These are phyloP conservation scores for Zychaea mexicana DNA, from an alignment of 371 early-diverging fungal genomes.

Conservation along the genomic window DNA sequence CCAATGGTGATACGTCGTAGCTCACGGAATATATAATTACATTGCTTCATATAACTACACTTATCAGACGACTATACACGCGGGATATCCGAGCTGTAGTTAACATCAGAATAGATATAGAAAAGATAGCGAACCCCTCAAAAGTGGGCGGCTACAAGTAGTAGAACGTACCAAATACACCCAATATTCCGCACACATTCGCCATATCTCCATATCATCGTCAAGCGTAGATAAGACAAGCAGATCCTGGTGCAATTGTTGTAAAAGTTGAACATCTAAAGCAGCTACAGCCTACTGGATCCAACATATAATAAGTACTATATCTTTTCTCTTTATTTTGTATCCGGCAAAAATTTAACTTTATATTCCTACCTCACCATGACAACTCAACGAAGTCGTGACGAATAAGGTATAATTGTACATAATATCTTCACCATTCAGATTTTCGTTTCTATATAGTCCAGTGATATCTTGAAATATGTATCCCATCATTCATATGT, in stretches of 20 bases:
- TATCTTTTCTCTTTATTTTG: no score
- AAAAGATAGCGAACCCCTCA: no score
- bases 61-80: background rate
- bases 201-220: slow-evolving; percentile 95
- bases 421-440: background rate
- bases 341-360: no score
- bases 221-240: slow-evolving; percentile 85
- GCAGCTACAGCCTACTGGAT: background rate
- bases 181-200: slow-evolving; percentile 97
- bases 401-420: slow-evolving; percentile 68
- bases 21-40: slow-evolving; percentile 47
- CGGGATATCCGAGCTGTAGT: background rate
- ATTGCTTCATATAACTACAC: background rate
- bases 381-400: slow-evolving; percentile 76
- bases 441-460: background rate
- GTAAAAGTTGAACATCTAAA: background rate
- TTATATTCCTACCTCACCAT: slow-evolving; percentile 82
- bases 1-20: slow-evolving; percentile 92
- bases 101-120: no score
- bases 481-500: background rate
- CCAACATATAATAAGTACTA: no score
- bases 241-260: slow-evolving; percentile 44
- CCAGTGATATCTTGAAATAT: background rate
- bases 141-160: no score
- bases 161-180: background rate